Conservation (phyloP, 805 yeast species). For the Metschnikowia baotianmanensis region DNA sequence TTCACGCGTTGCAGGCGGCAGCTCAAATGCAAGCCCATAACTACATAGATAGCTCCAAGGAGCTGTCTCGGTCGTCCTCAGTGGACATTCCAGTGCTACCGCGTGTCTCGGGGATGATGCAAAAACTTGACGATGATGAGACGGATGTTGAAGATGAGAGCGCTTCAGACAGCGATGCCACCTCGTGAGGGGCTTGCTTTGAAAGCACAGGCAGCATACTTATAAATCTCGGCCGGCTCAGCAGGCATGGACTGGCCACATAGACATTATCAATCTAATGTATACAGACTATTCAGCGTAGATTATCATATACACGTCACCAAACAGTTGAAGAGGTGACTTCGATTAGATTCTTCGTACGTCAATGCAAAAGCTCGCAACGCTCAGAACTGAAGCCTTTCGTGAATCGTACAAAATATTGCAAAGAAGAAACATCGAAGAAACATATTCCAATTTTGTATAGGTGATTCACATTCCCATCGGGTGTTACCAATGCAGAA, state of each 20-base stretch:
- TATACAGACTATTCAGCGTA: neutral
- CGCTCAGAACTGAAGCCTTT: too few species aligned
- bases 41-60: slow-evolving; percentile 17
- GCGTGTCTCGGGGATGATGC: slow-evolving; percentile 28
- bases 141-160: slow-evolving; percentile 35
- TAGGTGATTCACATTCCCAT: too few species aligned
- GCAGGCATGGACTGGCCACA: slow-evolving; percentile 12
- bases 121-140: slow-evolving; percentile 29
- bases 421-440: too few species aligned
- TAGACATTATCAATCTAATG: slow-evolving; percentile 1
- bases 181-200: slow-evolving; percentile 1
- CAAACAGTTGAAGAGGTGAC: too few species aligned
- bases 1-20: slow-evolving; percentile 25
- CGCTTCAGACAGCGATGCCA: slow-evolving; percentile 24
- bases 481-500: too few species aligned
- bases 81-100: slow-evolving; percentile 26
- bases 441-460: too few species aligned
- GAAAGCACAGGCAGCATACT: too few species aligned
- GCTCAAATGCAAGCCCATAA: slow-evolving; percentile 1
- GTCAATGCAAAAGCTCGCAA: too few species aligned
- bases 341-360: too few species aligned
- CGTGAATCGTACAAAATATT: too few species aligned
- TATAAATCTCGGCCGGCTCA: slow-evolving; percentile 4
- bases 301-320: neutral
- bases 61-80: slow-evolving; percentile 25